Percentiles rank a stretch among this genome's conserved stretches.
Conservation (phyloP, 1,139 yeast species). For the Eremothecium gossypii region DNA sequence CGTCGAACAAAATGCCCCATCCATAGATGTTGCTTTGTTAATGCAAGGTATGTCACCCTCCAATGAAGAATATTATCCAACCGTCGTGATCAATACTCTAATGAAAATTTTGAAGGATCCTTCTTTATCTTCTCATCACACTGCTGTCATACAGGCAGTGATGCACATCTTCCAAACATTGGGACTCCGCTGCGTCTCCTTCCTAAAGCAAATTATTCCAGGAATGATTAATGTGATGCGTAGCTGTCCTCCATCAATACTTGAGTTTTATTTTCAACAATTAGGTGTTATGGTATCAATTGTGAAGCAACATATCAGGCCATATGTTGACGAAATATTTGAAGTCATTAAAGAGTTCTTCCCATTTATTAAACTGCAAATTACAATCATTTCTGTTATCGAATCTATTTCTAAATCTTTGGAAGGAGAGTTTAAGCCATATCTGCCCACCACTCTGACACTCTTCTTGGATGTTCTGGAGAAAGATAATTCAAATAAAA, state of each 20-base stretch:
- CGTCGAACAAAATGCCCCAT: slow-evolving; percentile 77
- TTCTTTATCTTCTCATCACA: slow-evolving; percentile 77
- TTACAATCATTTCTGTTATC: slow-evolving; percentile 68
- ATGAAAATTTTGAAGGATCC: slow-evolving; percentile 79
- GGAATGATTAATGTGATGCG: slow-evolving; percentile 82
- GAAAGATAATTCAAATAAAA: slow-evolving; percentile 57
- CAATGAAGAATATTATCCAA: slow-evolving; percentile 88
- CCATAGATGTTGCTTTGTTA: slow-evolving; percentile 78
- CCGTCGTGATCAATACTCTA: slow-evolving; percentile 81
- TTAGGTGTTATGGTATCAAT: slow-evolving; percentile 69
- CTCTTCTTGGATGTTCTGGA: slow-evolving; percentile 70
- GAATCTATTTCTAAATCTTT: slow-evolving; percentile 81
- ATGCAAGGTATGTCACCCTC: slow-evolving; percentile 95
- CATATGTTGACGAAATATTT: slow-evolving; percentile 71
- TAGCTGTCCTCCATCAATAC: slow-evolving; percentile 69
- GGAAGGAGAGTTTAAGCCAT: slow-evolving; percentile 85
- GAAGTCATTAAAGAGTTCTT: slow-evolving; percentile 70
- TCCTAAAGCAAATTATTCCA: slow-evolving; percentile 77
- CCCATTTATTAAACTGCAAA: slow-evolving; percentile 56
- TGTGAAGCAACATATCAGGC: slow-evolving; percentile 84
- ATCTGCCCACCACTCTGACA: slow-evolving; percentile 70
- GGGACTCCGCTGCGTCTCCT: slow-evolving; percentile 81
- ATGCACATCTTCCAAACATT: slow-evolving; percentile 83
- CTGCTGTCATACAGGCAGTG: slow-evolving; percentile 84
- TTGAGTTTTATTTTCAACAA: slow-evolving; percentile 86